Conservation (phyloP, 164 flowering plant genomes). For the Nymphaea colorata region DNA sequence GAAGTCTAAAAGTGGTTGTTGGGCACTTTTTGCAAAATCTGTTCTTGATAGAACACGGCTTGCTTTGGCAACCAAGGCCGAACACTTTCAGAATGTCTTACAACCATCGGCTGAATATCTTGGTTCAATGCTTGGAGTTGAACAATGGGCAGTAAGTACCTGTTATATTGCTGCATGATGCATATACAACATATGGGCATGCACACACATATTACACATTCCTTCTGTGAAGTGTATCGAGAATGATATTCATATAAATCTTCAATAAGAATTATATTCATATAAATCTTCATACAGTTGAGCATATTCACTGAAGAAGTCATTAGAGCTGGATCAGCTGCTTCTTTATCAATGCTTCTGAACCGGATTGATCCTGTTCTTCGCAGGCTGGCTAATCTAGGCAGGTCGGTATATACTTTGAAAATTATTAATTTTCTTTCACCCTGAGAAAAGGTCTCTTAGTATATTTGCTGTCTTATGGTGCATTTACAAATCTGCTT, state of each 20-base stretch:
- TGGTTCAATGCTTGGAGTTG: conserved; percentile 79
- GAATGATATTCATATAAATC: background rate
- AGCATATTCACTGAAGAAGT: conserved; percentile 93
- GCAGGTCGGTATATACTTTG: conserved; percentile 37
- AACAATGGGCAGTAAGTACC: conserved; percentile 71
- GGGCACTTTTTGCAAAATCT: conserved; percentile 95
- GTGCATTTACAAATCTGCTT: background rate
- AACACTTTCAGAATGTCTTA: conserved; percentile 58
- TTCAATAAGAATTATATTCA: too few species aligned
- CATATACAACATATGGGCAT: too few species aligned
- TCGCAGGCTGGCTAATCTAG: conserved; percentile 74
- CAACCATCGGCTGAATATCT: conserved; percentile 97
- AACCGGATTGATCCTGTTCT: conserved; percentile 95
- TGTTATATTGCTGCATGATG: background rate
- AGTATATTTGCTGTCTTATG: background rate
- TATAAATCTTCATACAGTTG: conserved; percentile 32
- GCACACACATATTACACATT: background rate
- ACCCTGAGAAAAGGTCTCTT: background rate
- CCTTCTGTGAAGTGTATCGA: background rate
- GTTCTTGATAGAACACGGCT: conserved; percentile 94
- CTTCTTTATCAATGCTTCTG: conserved; percentile 79
- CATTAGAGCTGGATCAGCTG: conserved; percentile 97
- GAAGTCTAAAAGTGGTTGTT: conserved; percentile 36
- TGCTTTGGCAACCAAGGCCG: conserved; percentile 83
- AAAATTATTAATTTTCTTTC: background rate